phyloP scores from a whole-genome alignment of 2,329 filamentous ascomycete species.

The Calonectria montana region DNA sequence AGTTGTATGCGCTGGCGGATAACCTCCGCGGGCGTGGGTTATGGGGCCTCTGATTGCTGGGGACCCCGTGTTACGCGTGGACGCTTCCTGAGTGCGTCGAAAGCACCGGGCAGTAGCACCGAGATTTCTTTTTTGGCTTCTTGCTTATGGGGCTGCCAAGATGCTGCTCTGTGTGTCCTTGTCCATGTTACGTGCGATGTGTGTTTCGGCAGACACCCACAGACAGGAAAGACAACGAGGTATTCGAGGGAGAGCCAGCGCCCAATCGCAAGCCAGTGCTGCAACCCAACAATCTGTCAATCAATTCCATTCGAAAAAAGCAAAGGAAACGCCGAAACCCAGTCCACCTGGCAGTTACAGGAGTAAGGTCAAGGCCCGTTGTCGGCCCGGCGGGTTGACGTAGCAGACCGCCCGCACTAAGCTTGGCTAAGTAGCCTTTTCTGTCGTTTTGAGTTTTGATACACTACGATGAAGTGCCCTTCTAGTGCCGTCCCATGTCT shows the following conservation, averaged over 20 bases:
- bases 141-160: not conserved
- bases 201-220: not conserved
- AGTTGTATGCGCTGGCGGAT: conserved; percentile 10
- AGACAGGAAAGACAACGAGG: not conserved
- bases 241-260: not conserved
- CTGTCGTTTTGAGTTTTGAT: not conserved
- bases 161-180: not conserved
- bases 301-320: conserved; percentile 9
- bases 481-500: not conserved
- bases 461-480: not conserved
- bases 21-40: conserved; percentile 11
- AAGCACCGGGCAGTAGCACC: not conserved
- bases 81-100: not conserved
- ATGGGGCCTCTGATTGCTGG: conserved; percentile 16
- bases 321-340: conserved; percentile 6
- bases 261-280: not conserved
- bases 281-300: not conserved
- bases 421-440: not conserved
- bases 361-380: not conserved
- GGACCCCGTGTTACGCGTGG: conserved; percentile 13
- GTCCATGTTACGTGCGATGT: not conserved
- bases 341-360: conserved; percentile 6
- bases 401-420: conserved; percentile 1
- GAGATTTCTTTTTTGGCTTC: not conserved
- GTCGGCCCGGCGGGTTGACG: conserved; percentile 3